Conservation (phyloP, 1,284 basidiomycete genomes). For the Flammula alnicola region DNA sequence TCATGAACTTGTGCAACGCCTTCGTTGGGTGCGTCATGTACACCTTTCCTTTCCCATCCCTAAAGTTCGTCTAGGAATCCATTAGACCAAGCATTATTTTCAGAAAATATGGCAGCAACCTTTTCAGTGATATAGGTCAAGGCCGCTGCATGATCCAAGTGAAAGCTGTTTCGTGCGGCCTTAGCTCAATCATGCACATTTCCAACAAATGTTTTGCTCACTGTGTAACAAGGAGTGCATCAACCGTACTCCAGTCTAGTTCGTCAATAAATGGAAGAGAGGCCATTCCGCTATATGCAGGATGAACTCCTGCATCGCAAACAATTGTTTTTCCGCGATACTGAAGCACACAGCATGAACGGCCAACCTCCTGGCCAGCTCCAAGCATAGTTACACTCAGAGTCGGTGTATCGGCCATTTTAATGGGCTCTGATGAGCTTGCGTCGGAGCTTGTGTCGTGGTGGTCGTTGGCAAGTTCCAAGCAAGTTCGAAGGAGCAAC, state of each 20-base stretch:
- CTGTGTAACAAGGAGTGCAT: constrained; percentile 96
- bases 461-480: too few species aligned
- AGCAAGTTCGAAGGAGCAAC: too few species aligned
- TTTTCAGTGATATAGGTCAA: constrained; percentile 99
- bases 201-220: constrained; percentile 43
- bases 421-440: not conserved
- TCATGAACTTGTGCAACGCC: constrained; percentile 97
- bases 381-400: constrained; percentile 90
- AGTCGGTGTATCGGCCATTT: constrained; percentile 75
- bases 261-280: constrained; percentile 97
- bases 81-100: not conserved
- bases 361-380: constrained; percentile 96
- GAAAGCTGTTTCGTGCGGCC: constrained; percentile 68
- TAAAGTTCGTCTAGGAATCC: constrained; percentile 83
- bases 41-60: constrained; percentile 93
- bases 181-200: constrained; percentile 6
- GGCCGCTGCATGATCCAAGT: constrained; percentile 97
- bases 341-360: constrained; percentile 96
- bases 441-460: too few species aligned
- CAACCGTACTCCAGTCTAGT: constrained; percentile 97
- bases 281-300: constrained; percentile 93
- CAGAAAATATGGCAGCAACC: constrained; percentile 45
- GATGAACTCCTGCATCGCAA: constrained; percentile 97
- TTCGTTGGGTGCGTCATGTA: constrained; percentile 99
- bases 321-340: constrained; percentile 94